Conservation (phyloP, 2,329 filamentous ascomycete species). For the Elsinoe fawcettii region DNA sequence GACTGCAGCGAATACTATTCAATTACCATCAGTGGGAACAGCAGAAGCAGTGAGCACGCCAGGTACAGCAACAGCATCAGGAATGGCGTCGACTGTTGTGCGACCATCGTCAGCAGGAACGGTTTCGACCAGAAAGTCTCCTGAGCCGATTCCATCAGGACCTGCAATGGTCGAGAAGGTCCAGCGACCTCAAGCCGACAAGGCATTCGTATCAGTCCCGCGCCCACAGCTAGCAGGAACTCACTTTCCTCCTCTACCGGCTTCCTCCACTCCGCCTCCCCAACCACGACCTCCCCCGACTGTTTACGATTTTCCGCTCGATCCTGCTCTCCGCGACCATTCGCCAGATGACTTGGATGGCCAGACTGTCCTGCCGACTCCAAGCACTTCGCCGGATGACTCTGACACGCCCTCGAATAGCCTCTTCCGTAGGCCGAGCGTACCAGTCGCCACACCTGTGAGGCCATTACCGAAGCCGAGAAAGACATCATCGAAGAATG, state of each 20-base stretch:
- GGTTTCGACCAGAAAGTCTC: no score
- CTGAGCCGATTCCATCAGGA: no score
- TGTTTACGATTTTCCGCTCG: constrained; percentile 7
- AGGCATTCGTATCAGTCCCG: neutral
- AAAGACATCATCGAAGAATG: neutral
- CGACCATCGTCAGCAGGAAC: no score
- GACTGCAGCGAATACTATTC: no score
- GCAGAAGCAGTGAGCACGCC: neutral
- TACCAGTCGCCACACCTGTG: neutral
- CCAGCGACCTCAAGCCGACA: no score
- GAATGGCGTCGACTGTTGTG: no score
- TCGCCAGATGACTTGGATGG: neutral
- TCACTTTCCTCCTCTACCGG: neutral
- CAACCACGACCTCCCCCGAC: neutral
- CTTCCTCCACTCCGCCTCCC: neutral
- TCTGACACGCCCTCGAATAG: neutral
- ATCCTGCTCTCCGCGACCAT: neutral
- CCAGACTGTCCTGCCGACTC: neutral
- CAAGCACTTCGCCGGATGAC: neutral
- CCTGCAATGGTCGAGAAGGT: no score
- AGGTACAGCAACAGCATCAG: no score
- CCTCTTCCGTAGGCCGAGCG: neutral
- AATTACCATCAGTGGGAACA: no score
- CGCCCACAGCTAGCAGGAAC: neutral
- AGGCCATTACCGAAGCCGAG: neutral